Percentiles rank a stretch among this genome's conserved stretches.
These are phyloP conservation scores for Kodamaea neixiangensis DNA, from an alignment of 805 yeast genomes.

Conservation along the genomic window DNA sequence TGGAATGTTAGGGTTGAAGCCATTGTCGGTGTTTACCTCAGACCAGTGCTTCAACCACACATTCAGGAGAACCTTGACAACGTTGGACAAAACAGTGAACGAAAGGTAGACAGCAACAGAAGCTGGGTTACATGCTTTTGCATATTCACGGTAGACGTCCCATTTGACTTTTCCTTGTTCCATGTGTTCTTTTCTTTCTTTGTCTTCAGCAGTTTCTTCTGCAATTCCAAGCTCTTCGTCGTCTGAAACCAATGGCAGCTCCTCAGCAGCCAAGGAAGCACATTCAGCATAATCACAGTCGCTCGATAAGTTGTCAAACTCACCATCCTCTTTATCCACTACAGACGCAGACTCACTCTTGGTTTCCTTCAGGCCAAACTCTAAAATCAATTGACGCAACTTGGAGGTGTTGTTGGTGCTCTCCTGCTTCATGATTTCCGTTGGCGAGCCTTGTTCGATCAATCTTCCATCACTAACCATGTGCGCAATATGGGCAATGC, in stretches of 20 bases:
- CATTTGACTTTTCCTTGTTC: slow-evolving; percentile 95
- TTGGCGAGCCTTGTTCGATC: slow-evolving; percentile 64
- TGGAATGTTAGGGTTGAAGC: slow-evolving; percentile 70
- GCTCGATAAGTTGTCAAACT: slow-evolving; percentile 25
- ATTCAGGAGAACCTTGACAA: slow-evolving; percentile 65
- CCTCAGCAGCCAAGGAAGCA: slow-evolving; percentile 2
- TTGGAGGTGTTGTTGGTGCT: slow-evolving; percentile 37
- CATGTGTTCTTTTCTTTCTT: slow-evolving; percentile 62
- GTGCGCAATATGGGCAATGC: slow-evolving; percentile 69
- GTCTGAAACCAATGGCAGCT: slow-evolving; percentile 15
- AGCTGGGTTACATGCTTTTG: slow-evolving; percentile 77
- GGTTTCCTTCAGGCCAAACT: slow-evolving; percentile 52
- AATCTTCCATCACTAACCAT: slow-evolving; percentile 71
- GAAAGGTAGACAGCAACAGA: slow-evolving; percentile 60
- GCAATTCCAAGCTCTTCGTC: slow-evolving; percentile 39
- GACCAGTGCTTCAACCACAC: slow-evolving; percentile 99
- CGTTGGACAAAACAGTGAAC: slow-evolving; percentile 59
- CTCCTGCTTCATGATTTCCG: slow-evolving; percentile 47
- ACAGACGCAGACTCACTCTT: slow-evolving; percentile 17
- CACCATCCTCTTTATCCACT: slow-evolving; percentile 18
- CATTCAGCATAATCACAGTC: slow-evolving; percentile 16
- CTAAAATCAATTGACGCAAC: slow-evolving; percentile 56
- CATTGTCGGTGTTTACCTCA: slow-evolving; percentile 72
- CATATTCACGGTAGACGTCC: slow-evolving; percentile 80
- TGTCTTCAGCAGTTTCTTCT: slow-evolving; percentile 14